Base-by-base conservation (phyloP, 495 filamentous ascomycete genomes). In the Tuber borchii region DNA sequence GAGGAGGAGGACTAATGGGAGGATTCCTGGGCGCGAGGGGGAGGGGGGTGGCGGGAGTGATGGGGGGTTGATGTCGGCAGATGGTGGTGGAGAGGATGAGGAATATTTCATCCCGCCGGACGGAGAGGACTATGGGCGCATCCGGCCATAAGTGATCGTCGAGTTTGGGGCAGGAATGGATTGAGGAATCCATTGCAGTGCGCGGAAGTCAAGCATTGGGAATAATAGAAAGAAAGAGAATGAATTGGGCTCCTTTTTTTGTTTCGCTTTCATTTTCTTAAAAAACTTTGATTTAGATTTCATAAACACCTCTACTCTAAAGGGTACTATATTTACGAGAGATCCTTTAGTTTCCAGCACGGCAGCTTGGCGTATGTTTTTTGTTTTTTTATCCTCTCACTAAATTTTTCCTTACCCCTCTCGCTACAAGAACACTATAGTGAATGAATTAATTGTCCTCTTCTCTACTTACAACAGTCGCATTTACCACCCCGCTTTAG, bases 1-100 rank as follows among this genome's bases (percentile, higher is more conserved):
- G 72, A 74, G 75, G 51, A 74, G 71, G 75, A 70, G 72, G 65
- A 74, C 71, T 34, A 76, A 72, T n/a, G 65, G 71, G 31, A 74
- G 40, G 72, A 77, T 65, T 70, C 45, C 72, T 40, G 70, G 40
- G 34, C 34, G 65, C 10, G 71, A 69, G 69, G 74, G 70, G 20
- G 70, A 31, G 1, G 40, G 75, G 7, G 73, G 73, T 42, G 75
- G 20, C 16, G 75, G 42, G 51, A 31, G 73, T 34, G 72, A 69
- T 40, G 75, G 73, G 61, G 31, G 70, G 40, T 65, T 65, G 26
- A 31, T 65, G 14, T 61, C 51, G 51, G 14, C 14, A 26, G 56
- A 65, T 17, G 56, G 26, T 65, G 70, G 69, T 0, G 70, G 73
- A 10, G 73, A 37, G 34, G 17, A 37, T 17, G 17, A 39, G 20